Percentiles rank a stretch among this genome's conserved stretches.
Evolutionary conservation across 768 basidiomycete genomes (phyloP).

Genomic region (Collybia mongolica): DNA sequence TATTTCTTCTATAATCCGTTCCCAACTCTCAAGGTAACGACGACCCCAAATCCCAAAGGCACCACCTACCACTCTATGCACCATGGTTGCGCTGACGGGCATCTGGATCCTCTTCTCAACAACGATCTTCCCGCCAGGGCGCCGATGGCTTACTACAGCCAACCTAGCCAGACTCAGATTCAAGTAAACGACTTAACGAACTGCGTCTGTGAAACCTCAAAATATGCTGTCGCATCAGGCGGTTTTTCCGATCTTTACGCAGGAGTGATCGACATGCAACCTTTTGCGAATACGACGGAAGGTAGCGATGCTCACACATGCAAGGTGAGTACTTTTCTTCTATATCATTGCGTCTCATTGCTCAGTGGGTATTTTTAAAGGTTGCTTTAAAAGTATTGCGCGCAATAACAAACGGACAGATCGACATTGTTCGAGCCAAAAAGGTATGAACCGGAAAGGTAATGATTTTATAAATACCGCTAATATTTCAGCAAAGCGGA

Average conservation of each 20-base stretch:
- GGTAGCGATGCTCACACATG: slow-evolving; percentile 1
- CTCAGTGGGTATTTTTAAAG: not conserved
- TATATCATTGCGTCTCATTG: not conserved
- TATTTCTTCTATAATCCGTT: too few relatives aligned
- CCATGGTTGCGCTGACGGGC: too few relatives aligned
- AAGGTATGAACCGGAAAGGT: slow-evolving; percentile 20
- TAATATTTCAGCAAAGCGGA: slow-evolving; percentile 23
- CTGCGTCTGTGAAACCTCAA: slow-evolving; percentile 20
- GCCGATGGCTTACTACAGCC: too few relatives aligned
- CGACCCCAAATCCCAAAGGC: too few relatives aligned
- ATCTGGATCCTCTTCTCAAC: too few relatives aligned
- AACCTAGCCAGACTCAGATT: too few relatives aligned
- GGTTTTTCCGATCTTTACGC: slow-evolving; percentile 49
- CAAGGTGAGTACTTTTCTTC: slow-evolving; percentile 15
- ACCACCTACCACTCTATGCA: too few relatives aligned
- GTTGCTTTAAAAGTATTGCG: slow-evolving; percentile 2
- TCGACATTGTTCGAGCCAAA: slow-evolving; percentile 30
- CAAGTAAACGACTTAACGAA: slow-evolving; percentile 33
- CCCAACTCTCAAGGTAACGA: too few relatives aligned
- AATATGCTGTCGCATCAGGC: slow-evolving; percentile 39
- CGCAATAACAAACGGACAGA: not conserved
- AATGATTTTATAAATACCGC: not conserved
- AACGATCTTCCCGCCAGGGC: too few relatives aligned
- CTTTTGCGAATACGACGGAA: too few relatives aligned
- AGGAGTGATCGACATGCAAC: slow-evolving; percentile 29